These are phyloP conservation scores for Solanum stenotomum DNA, from an alignment of 257 asterid species.

Conservation along the genomic window DNA sequence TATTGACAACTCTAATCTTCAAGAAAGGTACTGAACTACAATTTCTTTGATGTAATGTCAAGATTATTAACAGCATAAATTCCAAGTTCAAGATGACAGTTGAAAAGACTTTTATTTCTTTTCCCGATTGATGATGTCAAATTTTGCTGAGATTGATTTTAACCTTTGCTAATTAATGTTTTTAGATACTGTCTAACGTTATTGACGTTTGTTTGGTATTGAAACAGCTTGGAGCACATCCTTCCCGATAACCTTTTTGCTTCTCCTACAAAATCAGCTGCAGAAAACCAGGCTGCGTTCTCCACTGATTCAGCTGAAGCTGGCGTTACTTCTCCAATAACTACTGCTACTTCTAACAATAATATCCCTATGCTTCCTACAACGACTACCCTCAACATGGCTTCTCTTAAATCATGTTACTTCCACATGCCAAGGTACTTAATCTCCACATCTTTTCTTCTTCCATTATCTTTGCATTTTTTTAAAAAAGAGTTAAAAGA, in stretches of 20 bases:
- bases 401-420: constrained; percentile 13
- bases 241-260: constrained; percentile 84
- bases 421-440: constrained; percentile 9
- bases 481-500: neutral
- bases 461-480: neutral
- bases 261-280: constrained; percentile 47
- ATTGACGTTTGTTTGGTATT: neutral
- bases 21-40: constrained; percentile 39
- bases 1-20: constrained; percentile 27
- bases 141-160: neutral
- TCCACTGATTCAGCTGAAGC: constrained; percentile 3
- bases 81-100: neutral
- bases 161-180: neutral
- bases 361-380: constrained; percentile 2
- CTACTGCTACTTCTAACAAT: constrained; percentile 6
- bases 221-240: constrained; percentile 64
- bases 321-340: neutral
- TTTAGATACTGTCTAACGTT: neutral
- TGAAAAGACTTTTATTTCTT: neutral
- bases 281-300: neutral
- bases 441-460: neutral
- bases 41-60: neutral
- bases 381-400: constrained; percentile 8
- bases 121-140: neutral
- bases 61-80: neutral